These are phyloP conservation scores for Kurtzmaniella fragi DNA, from an alignment of 805 yeast genomes.

Conservation along the genomic window DNA sequence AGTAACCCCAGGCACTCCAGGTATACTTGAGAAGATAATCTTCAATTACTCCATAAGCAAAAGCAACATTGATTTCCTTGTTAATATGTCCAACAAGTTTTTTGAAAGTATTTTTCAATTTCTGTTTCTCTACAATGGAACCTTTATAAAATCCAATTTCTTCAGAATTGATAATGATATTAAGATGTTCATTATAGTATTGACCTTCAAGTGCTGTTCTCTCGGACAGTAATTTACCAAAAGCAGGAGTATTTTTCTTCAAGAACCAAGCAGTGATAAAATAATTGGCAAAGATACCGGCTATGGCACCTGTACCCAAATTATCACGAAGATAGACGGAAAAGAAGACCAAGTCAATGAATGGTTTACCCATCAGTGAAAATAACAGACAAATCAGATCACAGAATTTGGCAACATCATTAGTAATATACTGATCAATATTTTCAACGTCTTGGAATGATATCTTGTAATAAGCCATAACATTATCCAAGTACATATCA, in stretches of 20 bases:
- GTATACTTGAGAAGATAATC: constrained; percentile 84
- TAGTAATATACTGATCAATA: constrained; percentile 82
- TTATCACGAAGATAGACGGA: constrained; percentile 78
- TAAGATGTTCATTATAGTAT: constrained; percentile 80
- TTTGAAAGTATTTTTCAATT: constrained; percentile 55
- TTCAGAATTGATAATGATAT: constrained; percentile 82
- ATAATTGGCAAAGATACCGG: constrained; percentile 78
- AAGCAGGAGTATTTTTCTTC: constrained; percentile 74
- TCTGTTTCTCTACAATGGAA: constrained; percentile 66
- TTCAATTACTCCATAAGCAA: constrained; percentile 69
- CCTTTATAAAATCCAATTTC: constrained; percentile 95
- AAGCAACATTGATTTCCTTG: constrained; percentile 52
- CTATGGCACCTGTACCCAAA: constrained; percentile 80
- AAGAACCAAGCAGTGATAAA: constrained; percentile 71
- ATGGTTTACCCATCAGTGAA: constrained; percentile 88
- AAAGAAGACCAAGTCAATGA: constrained; percentile 79
- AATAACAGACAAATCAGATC: constrained; percentile 78
- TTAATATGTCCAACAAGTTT: constrained; percentile 50
- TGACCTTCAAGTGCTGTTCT: constrained; percentile 83
- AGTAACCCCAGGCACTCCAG: constrained; percentile 94
- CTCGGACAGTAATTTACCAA: constrained; percentile 68
- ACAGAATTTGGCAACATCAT: constrained; percentile 76
- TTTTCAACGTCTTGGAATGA: constrained; percentile 59
- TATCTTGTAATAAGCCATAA: constrained; percentile 78
- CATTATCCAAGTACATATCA: constrained; percentile 78